phyloP scores from a whole-genome alignment of 805 yeast species.

The Candida arabinofermentans region DNA sequence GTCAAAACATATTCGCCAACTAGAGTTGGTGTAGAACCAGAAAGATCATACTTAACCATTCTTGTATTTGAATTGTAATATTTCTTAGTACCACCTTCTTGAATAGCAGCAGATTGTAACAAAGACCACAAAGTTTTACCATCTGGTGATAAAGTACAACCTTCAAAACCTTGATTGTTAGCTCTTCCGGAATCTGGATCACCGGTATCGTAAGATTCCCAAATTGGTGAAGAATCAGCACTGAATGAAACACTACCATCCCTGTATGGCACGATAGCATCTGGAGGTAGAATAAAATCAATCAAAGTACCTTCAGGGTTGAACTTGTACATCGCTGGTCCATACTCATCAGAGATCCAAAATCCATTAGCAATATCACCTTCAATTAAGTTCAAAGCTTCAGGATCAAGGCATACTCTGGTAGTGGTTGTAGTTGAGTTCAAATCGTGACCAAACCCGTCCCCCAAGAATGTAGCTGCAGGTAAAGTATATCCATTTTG shows the following conservation, averaged over 20 bases:
- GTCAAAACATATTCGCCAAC: slow-evolving; percentile 28
- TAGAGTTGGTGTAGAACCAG: slow-evolving; percentile 14
- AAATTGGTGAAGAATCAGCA: slow-evolving; percentile 27
- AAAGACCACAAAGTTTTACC: slow-evolving; percentile 25
- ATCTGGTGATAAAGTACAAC: slow-evolving; percentile 29
- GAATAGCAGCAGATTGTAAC: slow-evolving; percentile 28
- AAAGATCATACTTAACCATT: slow-evolving; percentile 27
- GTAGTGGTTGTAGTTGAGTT: slow-evolving; percentile 20
- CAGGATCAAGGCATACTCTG: slow-evolving; percentile 29
- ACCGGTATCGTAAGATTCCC: slow-evolving; percentile 19
- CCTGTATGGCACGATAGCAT: slow-evolving; percentile 27
- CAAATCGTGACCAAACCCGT: slow-evolving; percentile 28
- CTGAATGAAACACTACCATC: slow-evolving; percentile 21
- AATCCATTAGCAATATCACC: slow-evolving; percentile 31
- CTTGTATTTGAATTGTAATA: slow-evolving; percentile 20
- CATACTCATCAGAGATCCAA: slow-evolving; percentile 33
- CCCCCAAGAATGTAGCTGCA: slow-evolving; percentile 26
- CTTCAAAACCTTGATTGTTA: slow-evolving; percentile 32
- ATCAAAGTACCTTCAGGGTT: slow-evolving; percentile 22
- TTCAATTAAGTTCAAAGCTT: slow-evolving; percentile 24
- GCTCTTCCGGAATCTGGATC: slow-evolving; percentile 28
- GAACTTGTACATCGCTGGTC: slow-evolving; percentile 29
- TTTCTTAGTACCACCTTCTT: slow-evolving; percentile 30
- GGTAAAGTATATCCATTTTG: slow-evolving; percentile 26
- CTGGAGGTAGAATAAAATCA: slow-evolving; percentile 28